A percentile compares a stretch with the other conserved stretches of the same genome.
These are phyloP conservation scores for Excoecaria agallocha DNA, from an alignment of 345 rosid genomes.

Conservation along the genomic window DNA sequence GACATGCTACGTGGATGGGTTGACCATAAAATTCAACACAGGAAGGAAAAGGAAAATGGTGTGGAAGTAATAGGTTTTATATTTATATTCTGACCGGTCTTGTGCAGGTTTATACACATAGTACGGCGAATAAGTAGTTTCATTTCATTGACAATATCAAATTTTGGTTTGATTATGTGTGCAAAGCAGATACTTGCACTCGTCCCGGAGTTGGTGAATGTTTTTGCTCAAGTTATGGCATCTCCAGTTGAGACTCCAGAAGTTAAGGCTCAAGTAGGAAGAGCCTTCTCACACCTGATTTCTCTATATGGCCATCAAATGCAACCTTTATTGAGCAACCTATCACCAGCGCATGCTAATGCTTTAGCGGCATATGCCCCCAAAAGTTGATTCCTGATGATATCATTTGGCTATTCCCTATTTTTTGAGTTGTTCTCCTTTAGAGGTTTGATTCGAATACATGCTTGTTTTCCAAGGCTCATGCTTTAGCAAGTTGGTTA, in stretches of 20 bases:
- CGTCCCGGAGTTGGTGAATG: conserved; percentile 78
- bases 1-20: not conserved
- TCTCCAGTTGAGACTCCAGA: conserved; percentile 78
- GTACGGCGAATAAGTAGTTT: not conserved
- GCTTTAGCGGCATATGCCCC: conserved; percentile 76
- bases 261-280: conserved; percentile 84
- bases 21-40: not conserved
- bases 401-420: not conserved
- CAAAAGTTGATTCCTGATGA: conserved; percentile 37
- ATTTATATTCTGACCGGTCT: not conserved
- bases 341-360: conserved; percentile 79
- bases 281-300: conserved; percentile 75
- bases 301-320: conserved; percentile 83
- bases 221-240: conserved; percentile 84
- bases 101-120: not conserved
- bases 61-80: not conserved
- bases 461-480: conserved; percentile 8
- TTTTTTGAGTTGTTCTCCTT: not conserved
- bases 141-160: not conserved
- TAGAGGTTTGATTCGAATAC: conserved; percentile 3
- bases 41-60: not conserved
- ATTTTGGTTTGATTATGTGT: not conserved
- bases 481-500: conserved; percentile 9
- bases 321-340: conserved; percentile 67
- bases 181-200: conserved; percentile 63